Evolutionary conservation across 352 stramenopile species (phyloP).

Genomic region (Phytopythium aichiense): DNA sequence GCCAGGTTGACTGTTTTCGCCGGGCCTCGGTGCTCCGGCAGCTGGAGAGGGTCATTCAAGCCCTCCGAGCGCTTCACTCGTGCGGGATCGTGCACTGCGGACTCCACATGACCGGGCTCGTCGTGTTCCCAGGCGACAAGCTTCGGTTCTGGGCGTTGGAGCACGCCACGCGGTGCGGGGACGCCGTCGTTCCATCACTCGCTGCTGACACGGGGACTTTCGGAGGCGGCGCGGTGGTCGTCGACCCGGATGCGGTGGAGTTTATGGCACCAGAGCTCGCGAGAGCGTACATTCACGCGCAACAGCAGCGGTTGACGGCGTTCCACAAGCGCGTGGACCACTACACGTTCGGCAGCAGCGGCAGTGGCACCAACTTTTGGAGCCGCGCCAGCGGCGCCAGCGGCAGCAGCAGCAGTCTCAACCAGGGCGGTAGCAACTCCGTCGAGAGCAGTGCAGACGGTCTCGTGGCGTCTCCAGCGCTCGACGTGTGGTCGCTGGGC

Average conservation of each 20-base stretch:
- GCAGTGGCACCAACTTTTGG: background rate
- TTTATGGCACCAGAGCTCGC: constrained; percentile 49
- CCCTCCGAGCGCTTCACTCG: constrained; percentile 40
- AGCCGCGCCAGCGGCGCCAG: background rate
- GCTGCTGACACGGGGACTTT: background rate
- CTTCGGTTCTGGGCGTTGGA: constrained; percentile 54
- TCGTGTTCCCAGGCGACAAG: constrained; percentile 27
- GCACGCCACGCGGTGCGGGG: constrained; percentile 30
- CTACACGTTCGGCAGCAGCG: constrained; percentile 8
- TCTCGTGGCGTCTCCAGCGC: constrained; percentile 22
- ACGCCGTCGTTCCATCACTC: constrained; percentile 11
- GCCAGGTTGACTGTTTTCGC: constrained; percentile 24
- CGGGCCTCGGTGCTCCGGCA: constrained; percentile 27
- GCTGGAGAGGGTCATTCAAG: constrained; percentile 30
- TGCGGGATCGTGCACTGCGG: constrained; percentile 50
- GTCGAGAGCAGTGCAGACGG: background rate
- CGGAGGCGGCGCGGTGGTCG: background rate
- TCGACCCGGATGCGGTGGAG: constrained; percentile 21
- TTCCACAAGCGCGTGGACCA: background rate
- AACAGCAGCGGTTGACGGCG: constrained; percentile 1
- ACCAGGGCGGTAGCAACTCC: background rate
- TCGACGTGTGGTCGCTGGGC: constrained; percentile 62
- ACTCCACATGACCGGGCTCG: constrained; percentile 36
- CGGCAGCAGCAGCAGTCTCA: constrained; percentile 2
- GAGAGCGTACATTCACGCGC: constrained; percentile 3